A percentile compares a stretch with the other conserved stretches of the same genome.
Conservation (phyloP, 495 filamentous ascomycete species). For the Daldinia caldariorum region DNA sequence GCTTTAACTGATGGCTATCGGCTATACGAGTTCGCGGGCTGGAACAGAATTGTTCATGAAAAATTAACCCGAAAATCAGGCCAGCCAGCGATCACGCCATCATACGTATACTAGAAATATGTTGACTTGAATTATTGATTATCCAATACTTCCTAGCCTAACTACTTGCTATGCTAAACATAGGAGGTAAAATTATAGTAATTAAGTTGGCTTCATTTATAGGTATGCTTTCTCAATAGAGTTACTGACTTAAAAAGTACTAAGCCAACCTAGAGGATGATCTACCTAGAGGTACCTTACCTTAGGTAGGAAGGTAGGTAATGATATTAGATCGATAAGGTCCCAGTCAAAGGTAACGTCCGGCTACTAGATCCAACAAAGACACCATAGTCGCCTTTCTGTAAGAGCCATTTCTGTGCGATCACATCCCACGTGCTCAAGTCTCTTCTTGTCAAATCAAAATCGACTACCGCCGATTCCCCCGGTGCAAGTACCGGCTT, state of each 20-base stretch:
- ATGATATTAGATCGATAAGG: constrained; percentile 29
- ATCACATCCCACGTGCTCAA: constrained; percentile 72
- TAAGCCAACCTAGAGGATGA: not conserved
- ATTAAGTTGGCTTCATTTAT: not conserved
- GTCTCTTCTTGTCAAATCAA: constrained; percentile 71
- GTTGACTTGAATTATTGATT: too few species aligned
- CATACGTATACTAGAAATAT: too few species aligned
- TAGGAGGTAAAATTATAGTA: not conserved
- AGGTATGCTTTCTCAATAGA: not conserved
- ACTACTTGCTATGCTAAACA: not conserved
- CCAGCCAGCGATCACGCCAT: too few species aligned
- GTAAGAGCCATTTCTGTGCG: constrained; percentile 68
- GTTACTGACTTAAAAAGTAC: not conserved
- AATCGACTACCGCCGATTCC: constrained; percentile 55
- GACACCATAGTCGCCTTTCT: constrained; percentile 57
- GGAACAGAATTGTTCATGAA: too few species aligned
- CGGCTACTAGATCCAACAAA: constrained; percentile 72
- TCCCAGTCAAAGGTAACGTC: constrained; percentile 59
- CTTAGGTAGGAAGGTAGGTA: too few species aligned
- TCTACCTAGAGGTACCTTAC: not conserved
- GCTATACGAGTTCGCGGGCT: too few species aligned
- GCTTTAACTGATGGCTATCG: too few species aligned
- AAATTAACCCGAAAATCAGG: too few species aligned
- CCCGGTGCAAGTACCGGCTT: constrained; percentile 64
- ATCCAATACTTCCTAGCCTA: too few species aligned